Conservation (phyloP, 352 stramenopile species). For the Bremia lactucae region DNA sequence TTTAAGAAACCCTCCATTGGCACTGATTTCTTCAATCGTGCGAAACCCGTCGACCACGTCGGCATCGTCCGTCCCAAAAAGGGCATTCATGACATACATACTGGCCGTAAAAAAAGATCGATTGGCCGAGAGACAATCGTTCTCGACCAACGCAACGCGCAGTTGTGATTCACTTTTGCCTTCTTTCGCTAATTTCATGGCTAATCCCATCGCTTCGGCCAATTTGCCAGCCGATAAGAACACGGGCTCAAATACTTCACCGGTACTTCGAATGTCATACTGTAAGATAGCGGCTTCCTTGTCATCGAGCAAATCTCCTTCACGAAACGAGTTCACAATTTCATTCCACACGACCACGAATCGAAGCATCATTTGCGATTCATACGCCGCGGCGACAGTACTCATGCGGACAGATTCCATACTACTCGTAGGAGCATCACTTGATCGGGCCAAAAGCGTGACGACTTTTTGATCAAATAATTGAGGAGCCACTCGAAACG, state of each 20-base stretch:
- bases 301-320: slow-evolving; percentile 61
- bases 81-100: slow-evolving; percentile 56
- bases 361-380: slow-evolving; percentile 74
- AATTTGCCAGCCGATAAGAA: slow-evolving; percentile 80
- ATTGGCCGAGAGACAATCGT: slow-evolving; percentile 70
- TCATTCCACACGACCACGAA: slow-evolving; percentile 80
- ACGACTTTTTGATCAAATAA: slow-evolving; percentile 77
- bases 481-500: slow-evolving; percentile 59
- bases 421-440: slow-evolving; percentile 34
- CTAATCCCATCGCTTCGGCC: slow-evolving; percentile 57
- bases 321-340: slow-evolving; percentile 73
- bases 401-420: slow-evolving; percentile 37
- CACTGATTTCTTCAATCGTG: slow-evolving; percentile 59
- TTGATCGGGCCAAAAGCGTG: slow-evolving; percentile 43
- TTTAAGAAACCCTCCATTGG: slow-evolving; percentile 61
- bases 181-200: slow-evolving; percentile 62
- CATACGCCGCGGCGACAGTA: slow-evolving; percentile 39
- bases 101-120: slow-evolving; percentile 77
- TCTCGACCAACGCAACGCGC: slow-evolving; percentile 64
- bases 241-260: slow-evolving; percentile 78
- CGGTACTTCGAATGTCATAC: slow-evolving; percentile 79
- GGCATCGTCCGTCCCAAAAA: slow-evolving; percentile 71
- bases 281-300: slow-evolving; percentile 71
- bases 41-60: slow-evolving; percentile 74
- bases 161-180: slow-evolving; percentile 74